Conservation (phyloP, 352 stramenopile species). For the Phytophthora podocarpi region DNA sequence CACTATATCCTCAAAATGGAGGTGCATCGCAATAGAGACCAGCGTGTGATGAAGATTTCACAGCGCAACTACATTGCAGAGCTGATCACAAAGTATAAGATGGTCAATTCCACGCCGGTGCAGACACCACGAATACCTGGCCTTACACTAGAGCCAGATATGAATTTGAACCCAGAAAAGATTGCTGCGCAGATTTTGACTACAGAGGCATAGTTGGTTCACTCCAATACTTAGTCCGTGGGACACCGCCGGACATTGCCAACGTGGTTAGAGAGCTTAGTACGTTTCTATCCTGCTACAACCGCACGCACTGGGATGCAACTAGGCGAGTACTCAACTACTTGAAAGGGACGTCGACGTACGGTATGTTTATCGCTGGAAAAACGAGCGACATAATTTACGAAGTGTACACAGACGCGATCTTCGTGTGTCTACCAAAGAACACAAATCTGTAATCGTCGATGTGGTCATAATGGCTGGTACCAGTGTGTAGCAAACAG, state of each 20-base stretch:
- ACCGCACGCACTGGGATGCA: too few relatives aligned
- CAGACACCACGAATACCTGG: too few relatives aligned
- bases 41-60: too few relatives aligned
- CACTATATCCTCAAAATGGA: too few relatives aligned
- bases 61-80: too few relatives aligned
- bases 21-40: too few relatives aligned
- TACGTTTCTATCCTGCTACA: neutral
- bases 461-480: constrained; percentile 4
- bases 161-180: constrained; percentile 12
- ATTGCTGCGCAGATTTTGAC: constrained; percentile 27
- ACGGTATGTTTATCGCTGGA: constrained; percentile 3
- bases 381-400: neutral
- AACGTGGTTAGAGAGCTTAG: constrained; percentile 4
- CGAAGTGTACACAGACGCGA: constrained; percentile 7
- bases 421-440: constrained; percentile 14
- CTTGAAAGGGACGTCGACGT: constrained; percentile 12
- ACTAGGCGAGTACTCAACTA: constrained; percentile 17
- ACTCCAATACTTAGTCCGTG: too few relatives aligned
- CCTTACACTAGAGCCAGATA: constrained; percentile 18
- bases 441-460: constrained; percentile 10
- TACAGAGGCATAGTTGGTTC: constrained; percentile 4
- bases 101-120: too few relatives aligned
- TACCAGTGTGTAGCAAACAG: constrained; percentile 4
- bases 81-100: too few relatives aligned
- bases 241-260: constrained; percentile 27